Percentiles rank a stretch among this genome's conserved stretches.
phyloP scores from a whole-genome alignment of 176 grass and related monocot genomes.

The Zea luxurians region DNA sequence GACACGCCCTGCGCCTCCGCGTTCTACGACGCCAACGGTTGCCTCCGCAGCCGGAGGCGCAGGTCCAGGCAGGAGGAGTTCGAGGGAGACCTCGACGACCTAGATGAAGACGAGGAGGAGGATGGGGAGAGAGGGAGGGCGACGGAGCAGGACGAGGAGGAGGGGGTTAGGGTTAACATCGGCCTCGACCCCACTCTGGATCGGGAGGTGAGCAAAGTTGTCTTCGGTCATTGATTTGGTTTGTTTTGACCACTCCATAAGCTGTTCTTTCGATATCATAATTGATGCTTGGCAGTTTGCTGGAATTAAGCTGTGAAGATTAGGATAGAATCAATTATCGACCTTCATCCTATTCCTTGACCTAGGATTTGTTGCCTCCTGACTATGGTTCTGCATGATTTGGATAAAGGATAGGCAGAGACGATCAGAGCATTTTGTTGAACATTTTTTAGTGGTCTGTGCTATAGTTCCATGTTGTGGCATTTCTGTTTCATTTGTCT shows the following conservation, averaged over 20 bases:
- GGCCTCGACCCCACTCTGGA: slow-evolving; percentile 93
- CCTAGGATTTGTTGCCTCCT: background rate
- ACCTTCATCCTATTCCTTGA: background rate
- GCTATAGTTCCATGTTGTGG: background rate
- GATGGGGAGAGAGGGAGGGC: slow-evolving; percentile 9
- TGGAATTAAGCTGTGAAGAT: slow-evolving; percentile 3
- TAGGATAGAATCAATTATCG: background rate
- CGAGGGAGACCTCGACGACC: slow-evolving; percentile 50
- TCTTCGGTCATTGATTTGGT: background rate
- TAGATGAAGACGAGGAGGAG: slow-evolving; percentile 36
- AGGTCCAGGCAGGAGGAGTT: slow-evolving; percentile 42
- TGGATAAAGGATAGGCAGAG: background rate
- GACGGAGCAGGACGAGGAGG: slow-evolving; percentile 49
- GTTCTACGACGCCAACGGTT: slow-evolving; percentile 66
- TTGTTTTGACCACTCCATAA: background rate
- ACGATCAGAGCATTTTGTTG: background rate
- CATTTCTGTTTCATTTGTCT: no score
- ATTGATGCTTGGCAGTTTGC: background rate
- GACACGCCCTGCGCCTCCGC: slow-evolving; percentile 73
- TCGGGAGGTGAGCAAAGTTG: slow-evolving; percentile 62
- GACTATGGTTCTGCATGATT: background rate
- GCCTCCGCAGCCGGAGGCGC: slow-evolving; percentile 59
- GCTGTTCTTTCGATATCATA: background rate
- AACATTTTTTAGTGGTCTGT: background rate
- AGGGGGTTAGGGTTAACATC: slow-evolving; percentile 73